Conservation (phyloP, 2,329 filamentous ascomycete species). For the Pestalotiopsis fici region DNA sequence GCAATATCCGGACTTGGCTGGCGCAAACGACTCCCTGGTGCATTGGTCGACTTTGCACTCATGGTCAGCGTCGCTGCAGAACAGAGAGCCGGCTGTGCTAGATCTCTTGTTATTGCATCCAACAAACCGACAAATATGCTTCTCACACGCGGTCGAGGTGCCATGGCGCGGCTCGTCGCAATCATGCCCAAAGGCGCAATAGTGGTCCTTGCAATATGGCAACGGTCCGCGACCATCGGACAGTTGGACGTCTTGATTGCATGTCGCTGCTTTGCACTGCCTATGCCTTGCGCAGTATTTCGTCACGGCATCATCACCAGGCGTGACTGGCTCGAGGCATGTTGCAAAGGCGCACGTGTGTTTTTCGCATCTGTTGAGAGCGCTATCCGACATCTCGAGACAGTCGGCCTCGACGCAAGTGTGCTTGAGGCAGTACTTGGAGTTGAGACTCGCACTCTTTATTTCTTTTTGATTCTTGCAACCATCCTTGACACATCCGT, state of each 20-base stretch:
- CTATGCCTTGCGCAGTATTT: slow-evolving; percentile 20
- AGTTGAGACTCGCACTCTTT: slow-evolving; percentile 3
- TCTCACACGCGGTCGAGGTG: slow-evolving; percentile 13
- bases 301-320: slow-evolving; percentile 4
- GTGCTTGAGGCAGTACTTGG: slow-evolving; percentile 11
- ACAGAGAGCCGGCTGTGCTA: slow-evolving; percentile 18
- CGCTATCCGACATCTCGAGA: neutral
- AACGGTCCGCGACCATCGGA: slow-evolving; percentile 26
- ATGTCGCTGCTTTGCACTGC: slow-evolving; percentile 17
- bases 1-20: slow-evolving; percentile 14
- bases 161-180: slow-evolving; percentile 14
- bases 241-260: slow-evolving; percentile 27
- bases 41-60: slow-evolving; percentile 18
- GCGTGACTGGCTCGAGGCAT: slow-evolving; percentile 15
- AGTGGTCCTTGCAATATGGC: slow-evolving; percentile 20
- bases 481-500: neutral
- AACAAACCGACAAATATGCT: slow-evolving; percentile 3
- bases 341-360: slow-evolving; percentile 19
- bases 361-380: slow-evolving; percentile 1
- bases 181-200: slow-evolving; percentile 15
- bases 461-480: neutral
- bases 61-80: slow-evolving; percentile 20
- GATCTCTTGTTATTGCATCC: slow-evolving; percentile 15
- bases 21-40: slow-evolving; percentile 9
- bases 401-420: slow-evolving; percentile 10